These are phyloP conservation scores for Pseudonitzschia multiseries DNA, from an alignment of 108 stramenopile genomes.

Conservation along the genomic window DNA sequence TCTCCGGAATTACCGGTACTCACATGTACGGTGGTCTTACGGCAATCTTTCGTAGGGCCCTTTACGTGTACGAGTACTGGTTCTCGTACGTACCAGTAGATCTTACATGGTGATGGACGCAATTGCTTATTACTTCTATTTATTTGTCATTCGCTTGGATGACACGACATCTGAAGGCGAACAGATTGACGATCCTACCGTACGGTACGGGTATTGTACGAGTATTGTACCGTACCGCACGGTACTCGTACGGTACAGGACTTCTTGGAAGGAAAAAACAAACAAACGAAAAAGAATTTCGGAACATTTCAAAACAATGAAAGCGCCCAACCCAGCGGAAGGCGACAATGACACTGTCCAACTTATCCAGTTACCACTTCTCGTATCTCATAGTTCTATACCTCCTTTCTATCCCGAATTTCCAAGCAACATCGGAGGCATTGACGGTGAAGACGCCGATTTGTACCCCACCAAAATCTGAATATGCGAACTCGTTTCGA, in stretches of 20 bases:
- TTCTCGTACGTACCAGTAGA: too few species aligned
- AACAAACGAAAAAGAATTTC: background rate
- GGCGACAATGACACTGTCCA: background rate
- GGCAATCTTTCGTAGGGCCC: too few species aligned
- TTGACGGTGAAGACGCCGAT: slow-evolving; percentile 6
- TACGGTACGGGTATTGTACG: too few species aligned
- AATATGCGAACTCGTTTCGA: slow-evolving; percentile 1
- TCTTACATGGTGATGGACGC: too few species aligned
- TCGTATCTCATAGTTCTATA: background rate
- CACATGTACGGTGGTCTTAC: too few species aligned
- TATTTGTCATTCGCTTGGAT: too few species aligned
- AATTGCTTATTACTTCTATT: too few species aligned
- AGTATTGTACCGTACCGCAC: too few species aligned
- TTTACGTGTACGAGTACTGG: too few species aligned
- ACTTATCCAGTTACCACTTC: background rate
- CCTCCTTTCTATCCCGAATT: background rate
- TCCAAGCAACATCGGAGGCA: background rate
- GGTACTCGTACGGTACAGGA: too few species aligned
- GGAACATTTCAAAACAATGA: background rate
- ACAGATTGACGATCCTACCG: too few species aligned
- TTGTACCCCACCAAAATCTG: background rate
- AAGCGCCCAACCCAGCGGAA: background rate
- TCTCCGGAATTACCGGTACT: too few species aligned
- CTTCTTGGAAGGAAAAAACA: background rate
- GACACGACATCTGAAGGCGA: background rate